Percentiles rank a stretch among this genome's conserved stretches.
phyloP scores from a whole-genome alignment of 768 basidiomycete species.

The Rhodosporidiobolus odoratus region DNA sequence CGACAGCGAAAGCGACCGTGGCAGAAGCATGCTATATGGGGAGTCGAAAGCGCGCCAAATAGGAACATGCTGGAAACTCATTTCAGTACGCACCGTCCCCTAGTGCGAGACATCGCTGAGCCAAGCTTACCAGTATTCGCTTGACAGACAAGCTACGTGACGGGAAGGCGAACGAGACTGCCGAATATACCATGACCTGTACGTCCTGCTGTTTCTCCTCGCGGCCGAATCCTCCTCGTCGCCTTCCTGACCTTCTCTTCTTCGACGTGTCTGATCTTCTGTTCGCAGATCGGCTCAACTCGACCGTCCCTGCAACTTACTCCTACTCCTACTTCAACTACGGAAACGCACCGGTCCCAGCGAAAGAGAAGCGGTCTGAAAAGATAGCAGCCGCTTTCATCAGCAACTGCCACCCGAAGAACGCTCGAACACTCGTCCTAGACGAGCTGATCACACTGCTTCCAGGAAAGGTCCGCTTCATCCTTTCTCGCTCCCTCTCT shows the following conservation, averaged over 20 bases:
- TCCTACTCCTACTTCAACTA: slow-evolving; percentile 27
- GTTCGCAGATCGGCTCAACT: slow-evolving; percentile 17
- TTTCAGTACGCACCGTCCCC: too few relatives aligned
- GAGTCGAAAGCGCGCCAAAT: slow-evolving; percentile 28
- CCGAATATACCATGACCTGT: slow-evolving; percentile 25
- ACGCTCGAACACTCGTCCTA: slow-evolving; percentile 20
- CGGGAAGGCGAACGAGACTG: slow-evolving; percentile 26
- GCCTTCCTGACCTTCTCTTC: not conserved
- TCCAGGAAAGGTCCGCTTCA: not conserved
- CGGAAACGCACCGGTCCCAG: slow-evolving; percentile 6
- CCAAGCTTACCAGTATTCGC: too few relatives aligned
- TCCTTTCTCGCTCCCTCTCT: not conserved
- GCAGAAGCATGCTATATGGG: slow-evolving; percentile 23
- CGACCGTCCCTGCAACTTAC: slow-evolving; percentile 11
- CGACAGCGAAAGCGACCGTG: slow-evolving; percentile 5
- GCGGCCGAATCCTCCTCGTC: not conserved
- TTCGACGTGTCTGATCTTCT: not conserved
- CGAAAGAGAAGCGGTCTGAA: slow-evolving; percentile 12
- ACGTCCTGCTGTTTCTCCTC: not conserved
- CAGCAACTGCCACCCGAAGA: slow-evolving; percentile 29
- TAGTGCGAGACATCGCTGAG: too few relatives aligned
- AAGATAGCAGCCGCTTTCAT: slow-evolving; percentile 25
- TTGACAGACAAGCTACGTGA: slow-evolving; percentile 6
- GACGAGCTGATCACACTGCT: slow-evolving; percentile 23
- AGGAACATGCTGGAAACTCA: slow-evolving; percentile 8